Percentiles rank a stretch among this genome's conserved stretches.
Conservation (phyloP, 208 protist genomes). For the Angomonas desouzai region DNA sequence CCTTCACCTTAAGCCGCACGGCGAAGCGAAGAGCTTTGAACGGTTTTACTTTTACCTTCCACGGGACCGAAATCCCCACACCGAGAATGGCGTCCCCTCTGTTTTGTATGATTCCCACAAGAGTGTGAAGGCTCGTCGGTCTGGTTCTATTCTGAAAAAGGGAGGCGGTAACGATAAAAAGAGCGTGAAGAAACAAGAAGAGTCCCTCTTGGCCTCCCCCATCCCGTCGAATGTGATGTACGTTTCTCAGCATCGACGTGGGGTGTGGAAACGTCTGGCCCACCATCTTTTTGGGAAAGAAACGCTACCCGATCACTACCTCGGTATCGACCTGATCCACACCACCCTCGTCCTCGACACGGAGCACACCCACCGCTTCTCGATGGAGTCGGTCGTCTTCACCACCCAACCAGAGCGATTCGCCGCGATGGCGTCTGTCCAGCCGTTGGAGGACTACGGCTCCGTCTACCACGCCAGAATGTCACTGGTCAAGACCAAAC, state of each 20-base stretch:
- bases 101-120: not conserved
- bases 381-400: conserved; percentile 14
- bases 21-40: conserved; percentile 3
- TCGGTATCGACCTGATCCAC: conserved; percentile 16
- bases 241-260: conserved; percentile 11
- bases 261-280: conserved; percentile 8
- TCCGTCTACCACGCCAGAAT: not conserved
- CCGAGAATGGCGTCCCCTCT: not conserved
- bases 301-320: conserved; percentile 4
- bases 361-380: conserved; percentile 6
- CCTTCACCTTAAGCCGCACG: conserved; percentile 3
- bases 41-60: conserved; percentile 11
- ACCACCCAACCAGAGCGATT: conserved; percentile 7
- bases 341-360: conserved; percentile 9
- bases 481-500: not conserved
- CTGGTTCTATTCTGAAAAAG: not conserved
- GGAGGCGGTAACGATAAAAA: no score
- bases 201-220: not conserved
- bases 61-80: not conserved
- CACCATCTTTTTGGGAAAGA: conserved; percentile 4
- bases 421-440: conserved; percentile 1
- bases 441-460: conserved; percentile 8
- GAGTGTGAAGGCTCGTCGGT: not conserved
- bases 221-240: conserved; percentile 14
- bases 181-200: not conserved